Base-by-base conservation (phyloP, 257 asterid species). In the Solanum ossicruentum region DNA sequence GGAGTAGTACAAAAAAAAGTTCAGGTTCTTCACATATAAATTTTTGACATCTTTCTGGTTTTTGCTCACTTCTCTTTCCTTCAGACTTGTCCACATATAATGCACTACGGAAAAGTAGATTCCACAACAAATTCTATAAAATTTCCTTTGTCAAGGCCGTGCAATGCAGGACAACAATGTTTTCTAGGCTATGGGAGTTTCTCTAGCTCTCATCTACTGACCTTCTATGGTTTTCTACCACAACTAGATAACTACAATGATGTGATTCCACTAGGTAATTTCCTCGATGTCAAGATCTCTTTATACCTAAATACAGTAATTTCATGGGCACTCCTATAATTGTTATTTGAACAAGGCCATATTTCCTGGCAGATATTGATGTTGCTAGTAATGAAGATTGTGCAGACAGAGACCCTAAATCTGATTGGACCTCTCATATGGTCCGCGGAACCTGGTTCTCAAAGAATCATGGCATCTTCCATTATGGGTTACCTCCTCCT, bases 361-460 rank as follows among this genome's bases (percentile, higher is more conserved):
- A 54, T 26, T 87, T 77, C 83, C 47, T 70, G 45, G 84, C 90
- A 96, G 99, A 94, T 86, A 83, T 96, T 54, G 97, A 91, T 82
- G 83, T 70, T 85, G 92, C 86, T 67, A 49, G 16, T 55, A 91
- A 85, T 55, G 95, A 92, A 83, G 93, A 85, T 58, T 84, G 85
- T 12, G 91, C 84, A 71, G 80, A 54, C 72, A 89, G 85, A 47
- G 43, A 45, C 43, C 80, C 88, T 23, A n/a, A 84, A 10, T 81
- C 91, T 21, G 93, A 90, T 61, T 92, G 96, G 97, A 88, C 87
- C 83, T 77, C 94, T 87, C 98, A 96, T 89, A 93, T 94, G 99
- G 93, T 96, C 58, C 95, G 97, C 51, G 98, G 99, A 54, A 96
- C 98, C 32, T 93, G 98, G 98, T 89, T 94, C 86, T 92, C 98